A percentile compares a stretch with the other conserved stretches of the same genome.
phyloP scores from a whole-genome alignment of 768 basidiomycete genomes.

The Hygrophorus pudorinus region DNA sequence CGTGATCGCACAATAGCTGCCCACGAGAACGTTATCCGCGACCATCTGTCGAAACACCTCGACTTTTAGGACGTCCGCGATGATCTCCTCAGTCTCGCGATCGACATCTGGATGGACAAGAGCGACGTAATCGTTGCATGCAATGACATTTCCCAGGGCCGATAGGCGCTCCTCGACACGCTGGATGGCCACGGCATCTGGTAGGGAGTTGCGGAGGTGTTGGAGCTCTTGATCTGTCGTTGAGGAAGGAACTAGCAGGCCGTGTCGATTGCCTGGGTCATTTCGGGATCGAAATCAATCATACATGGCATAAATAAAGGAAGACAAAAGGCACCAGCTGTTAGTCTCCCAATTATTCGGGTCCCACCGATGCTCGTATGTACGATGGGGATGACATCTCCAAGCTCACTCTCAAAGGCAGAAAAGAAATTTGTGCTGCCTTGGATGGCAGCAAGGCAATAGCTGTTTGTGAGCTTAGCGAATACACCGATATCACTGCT shows the following conservation, averaged over 20 bases:
- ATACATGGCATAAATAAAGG: not conserved
- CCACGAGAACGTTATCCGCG: slow-evolving; percentile 94
- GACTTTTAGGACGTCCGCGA: slow-evolving; percentile 97
- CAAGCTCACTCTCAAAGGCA: slow-evolving; percentile 89
- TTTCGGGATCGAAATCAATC: not conserved
- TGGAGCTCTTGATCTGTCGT: slow-evolving; percentile 98
- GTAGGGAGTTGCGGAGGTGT: slow-evolving; percentile 91
- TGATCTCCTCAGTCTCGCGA: slow-evolving; percentile 98
- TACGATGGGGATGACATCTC: slow-evolving; percentile 90
- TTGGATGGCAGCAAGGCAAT: slow-evolving; percentile 89
- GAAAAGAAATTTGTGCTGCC: slow-evolving; percentile 98
- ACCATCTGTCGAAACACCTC: slow-evolving; percentile 98
- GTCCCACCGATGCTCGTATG: slow-evolving; percentile 94
- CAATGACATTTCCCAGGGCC: slow-evolving; percentile 96
- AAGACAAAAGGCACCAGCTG: slow-evolving; percentile 53
- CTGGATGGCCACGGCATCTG: slow-evolving; percentile 88
- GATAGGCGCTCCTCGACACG: slow-evolving; percentile 95
- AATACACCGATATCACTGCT: slow-evolving; percentile 95
- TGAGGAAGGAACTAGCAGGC: slow-evolving; percentile 89
- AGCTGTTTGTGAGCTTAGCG: slow-evolving; percentile 94
- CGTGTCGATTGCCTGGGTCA: slow-evolving; percentile 80
- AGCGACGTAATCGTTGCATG: slow-evolving; percentile 97
- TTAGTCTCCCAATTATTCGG: slow-evolving; percentile 86
- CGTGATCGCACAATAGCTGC: slow-evolving; percentile 88
- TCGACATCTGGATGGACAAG: slow-evolving; percentile 98